These are phyloP conservation scores for Hemileccinum rubropunctum DNA, from an alignment of 768 basidiomycete genomes.

Conservation along the genomic window DNA sequence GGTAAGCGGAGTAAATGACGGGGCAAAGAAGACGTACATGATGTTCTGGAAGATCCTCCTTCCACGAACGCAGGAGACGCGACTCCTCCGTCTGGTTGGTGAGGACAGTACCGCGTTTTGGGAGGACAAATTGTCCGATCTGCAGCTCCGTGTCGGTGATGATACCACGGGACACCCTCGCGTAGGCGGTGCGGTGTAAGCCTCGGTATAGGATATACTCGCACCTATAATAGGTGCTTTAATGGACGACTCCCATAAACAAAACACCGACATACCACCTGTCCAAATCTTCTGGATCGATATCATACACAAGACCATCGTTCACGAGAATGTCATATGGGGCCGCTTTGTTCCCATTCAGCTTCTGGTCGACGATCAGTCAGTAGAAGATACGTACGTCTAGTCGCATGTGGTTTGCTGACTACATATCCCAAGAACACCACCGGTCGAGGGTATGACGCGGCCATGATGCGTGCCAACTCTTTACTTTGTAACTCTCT, in stretches of 20 bases:
- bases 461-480: conserved; percentile 75
- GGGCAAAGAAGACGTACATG: conserved; percentile 45
- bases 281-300: conserved; percentile 69
- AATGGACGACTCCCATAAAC: neutral
- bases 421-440: conserved; percentile 84
- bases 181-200: conserved; percentile 77
- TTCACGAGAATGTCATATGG: conserved; percentile 74
- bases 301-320: conserved; percentile 80
- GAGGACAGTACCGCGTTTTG: conserved; percentile 50
- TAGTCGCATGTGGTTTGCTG: conserved; percentile 57
- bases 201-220: conserved; percentile 89
- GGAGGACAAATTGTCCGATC: conserved; percentile 81
- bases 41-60: conserved; percentile 61
- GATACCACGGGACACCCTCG: conserved; percentile 73
- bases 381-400: conserved; percentile 47
- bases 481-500: conserved; percentile 81
- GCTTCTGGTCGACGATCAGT: conserved; percentile 1
- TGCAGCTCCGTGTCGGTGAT: conserved; percentile 92
- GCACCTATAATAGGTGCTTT: conserved; percentile 51
- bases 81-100: conserved; percentile 59
- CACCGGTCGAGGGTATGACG: conserved; percentile 65
- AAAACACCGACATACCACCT: conserved; percentile 50
- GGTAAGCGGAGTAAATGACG: conserved; percentile 1
- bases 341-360: conserved; percentile 44
- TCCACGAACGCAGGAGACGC: conserved; percentile 63